phyloP scores from a whole-genome alignment of 2,329 filamentous ascomycete species.

The Sphaerulina musiva region DNA sequence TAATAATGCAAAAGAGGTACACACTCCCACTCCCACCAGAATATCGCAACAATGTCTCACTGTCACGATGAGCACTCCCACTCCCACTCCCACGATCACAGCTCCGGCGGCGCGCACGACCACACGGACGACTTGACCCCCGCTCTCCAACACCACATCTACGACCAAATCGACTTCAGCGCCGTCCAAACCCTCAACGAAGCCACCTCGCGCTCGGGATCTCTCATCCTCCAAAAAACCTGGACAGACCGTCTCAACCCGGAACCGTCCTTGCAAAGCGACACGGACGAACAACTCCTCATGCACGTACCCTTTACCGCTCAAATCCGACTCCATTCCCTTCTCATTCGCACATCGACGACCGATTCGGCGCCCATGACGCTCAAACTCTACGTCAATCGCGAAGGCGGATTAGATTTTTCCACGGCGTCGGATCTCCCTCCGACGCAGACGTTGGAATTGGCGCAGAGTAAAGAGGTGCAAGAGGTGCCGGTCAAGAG shows the following conservation, averaged over 20 bases:
- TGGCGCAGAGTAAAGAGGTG: constrained; percentile 70
- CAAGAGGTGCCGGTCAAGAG: constrained; percentile 84
- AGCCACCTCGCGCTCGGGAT: constrained; percentile 58
- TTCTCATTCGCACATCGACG: constrained; percentile 74
- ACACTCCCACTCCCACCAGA: background rate
- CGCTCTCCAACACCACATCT: constrained; percentile 82
- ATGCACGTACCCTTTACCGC: constrained; percentile 93
- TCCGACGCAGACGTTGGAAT: constrained; percentile 68
- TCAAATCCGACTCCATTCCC: constrained; percentile 84
- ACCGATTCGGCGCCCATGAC: constrained; percentile 68
- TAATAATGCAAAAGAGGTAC: background rate
- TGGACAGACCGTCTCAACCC: constrained; percentile 72
- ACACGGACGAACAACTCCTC: constrained; percentile 87
- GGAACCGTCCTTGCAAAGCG: constrained; percentile 72
- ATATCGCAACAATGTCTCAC: constrained; percentile 35
- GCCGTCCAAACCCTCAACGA: constrained; percentile 82
- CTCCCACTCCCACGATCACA: constrained; percentile 44
- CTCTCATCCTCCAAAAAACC: constrained; percentile 76
- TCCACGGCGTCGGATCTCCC: constrained; percentile 51
- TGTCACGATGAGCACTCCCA: constrained; percentile 44
- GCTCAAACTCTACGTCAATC: constrained; percentile 81
- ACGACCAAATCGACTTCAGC: constrained; percentile 86
- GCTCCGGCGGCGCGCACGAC: constrained; percentile 61
- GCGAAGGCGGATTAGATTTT: constrained; percentile 74
- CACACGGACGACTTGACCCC: constrained; percentile 90